Evolutionary conservation across 768 basidiomycete species (phyloP).

Genomic region (Trametes punicea): DNA sequence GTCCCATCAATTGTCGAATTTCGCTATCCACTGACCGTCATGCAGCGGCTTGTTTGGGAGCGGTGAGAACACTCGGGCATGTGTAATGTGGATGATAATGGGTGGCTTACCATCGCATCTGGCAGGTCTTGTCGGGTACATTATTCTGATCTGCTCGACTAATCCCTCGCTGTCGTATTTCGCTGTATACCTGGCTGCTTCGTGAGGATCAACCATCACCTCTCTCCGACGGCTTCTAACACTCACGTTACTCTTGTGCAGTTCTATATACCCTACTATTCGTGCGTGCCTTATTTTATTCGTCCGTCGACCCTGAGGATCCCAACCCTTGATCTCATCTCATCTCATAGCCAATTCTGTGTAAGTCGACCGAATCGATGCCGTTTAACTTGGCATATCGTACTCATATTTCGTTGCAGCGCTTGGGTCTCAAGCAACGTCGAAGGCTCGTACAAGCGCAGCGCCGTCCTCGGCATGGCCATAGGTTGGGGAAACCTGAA

Average conservation of each 20-base stretch:
- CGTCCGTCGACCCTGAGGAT: not conserved
- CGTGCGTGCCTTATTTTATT: slow-evolving; percentile 34
- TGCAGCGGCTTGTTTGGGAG: slow-evolving; percentile 30
- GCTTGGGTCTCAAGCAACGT: slow-evolving; percentile 73
- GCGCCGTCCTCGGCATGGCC: slow-evolving; percentile 65
- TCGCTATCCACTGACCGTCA: not conserved
- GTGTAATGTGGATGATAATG: not conserved
- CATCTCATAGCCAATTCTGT: slow-evolving; percentile 38
- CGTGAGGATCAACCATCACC: slow-evolving; percentile 42
- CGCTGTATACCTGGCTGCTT: slow-evolving; percentile 66
- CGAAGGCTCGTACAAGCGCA: slow-evolving; percentile 73
- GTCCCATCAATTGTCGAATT: not conserved
- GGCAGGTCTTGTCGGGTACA: slow-evolving; percentile 54
- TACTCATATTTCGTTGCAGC: slow-evolving; percentile 28
- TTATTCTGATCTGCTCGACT: slow-evolving; percentile 59
- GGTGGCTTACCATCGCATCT: not conserved
- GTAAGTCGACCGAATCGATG: slow-evolving; percentile 31
- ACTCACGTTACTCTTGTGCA: slow-evolving; percentile 2
- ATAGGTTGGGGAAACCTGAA: slow-evolving; percentile 70
- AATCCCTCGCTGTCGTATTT: slow-evolving; percentile 68
- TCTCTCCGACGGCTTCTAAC: not conserved
- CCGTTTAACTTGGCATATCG: slow-evolving; percentile 15
- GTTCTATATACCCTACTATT: slow-evolving; percentile 47
- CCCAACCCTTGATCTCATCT: not conserved
- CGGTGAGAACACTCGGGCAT: slow-evolving; percentile 27